Evolutionary conservation across 2,329 filamentous ascomycete species (phyloP).

Genomic region (Penicillium carneum): DNA sequence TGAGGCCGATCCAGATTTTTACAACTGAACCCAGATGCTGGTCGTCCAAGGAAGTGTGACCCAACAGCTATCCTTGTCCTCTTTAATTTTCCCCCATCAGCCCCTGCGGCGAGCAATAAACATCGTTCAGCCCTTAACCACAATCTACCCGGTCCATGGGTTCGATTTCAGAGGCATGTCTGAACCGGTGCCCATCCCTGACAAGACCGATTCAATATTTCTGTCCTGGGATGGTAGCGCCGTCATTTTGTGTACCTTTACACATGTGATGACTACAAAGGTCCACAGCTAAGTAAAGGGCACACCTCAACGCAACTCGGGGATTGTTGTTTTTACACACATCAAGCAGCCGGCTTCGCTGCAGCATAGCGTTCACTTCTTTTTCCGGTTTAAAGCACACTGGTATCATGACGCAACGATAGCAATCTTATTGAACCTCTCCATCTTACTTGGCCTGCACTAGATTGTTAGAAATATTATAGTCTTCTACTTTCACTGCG

Average conservation of each 20-base stretch:
- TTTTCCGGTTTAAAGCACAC: slow-evolving; percentile 1
- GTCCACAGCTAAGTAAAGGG: not conserved
- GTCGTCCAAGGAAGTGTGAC: not conserved
- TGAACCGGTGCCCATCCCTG: not conserved
- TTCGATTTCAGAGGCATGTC: not conserved
- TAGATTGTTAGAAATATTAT: not conserved
- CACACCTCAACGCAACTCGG: not conserved
- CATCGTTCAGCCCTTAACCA: not conserved
- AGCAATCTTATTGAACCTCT: slow-evolving; percentile 6
- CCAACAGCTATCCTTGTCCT: not conserved
- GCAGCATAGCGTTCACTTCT: slow-evolving; percentile 18
- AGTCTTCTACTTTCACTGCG: too few species aligned
- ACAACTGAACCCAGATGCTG: not conserved
- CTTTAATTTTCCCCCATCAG: not conserved
- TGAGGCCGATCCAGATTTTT: slow-evolving; percentile 37
- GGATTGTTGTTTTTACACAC: slow-evolving; percentile 2
- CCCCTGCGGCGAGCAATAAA: not conserved
- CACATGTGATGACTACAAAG: not conserved
- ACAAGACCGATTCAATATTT: not conserved
- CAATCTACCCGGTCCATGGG: not conserved
- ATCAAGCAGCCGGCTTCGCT: slow-evolving; percentile 21
- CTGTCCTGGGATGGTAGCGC: not conserved
- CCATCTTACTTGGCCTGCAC: not conserved
- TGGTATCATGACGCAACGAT: slow-evolving; percentile 12
- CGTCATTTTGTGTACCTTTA: not conserved